phyloP scores from a whole-genome alignment of 768 basidiomycete species.

The Rhizopogon vesiculosus region DNA sequence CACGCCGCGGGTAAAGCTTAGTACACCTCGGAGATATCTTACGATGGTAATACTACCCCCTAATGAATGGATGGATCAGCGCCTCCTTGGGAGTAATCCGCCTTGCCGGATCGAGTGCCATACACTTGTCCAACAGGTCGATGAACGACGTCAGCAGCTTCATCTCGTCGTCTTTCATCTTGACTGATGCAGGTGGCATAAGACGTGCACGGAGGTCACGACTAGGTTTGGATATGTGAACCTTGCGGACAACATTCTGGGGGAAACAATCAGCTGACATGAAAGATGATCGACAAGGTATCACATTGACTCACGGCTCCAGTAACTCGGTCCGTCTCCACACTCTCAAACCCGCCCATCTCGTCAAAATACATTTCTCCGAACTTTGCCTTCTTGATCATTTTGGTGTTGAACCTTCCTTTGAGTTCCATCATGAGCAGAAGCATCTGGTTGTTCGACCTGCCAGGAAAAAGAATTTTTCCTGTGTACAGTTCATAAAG shows the following conservation, averaged over 20 bases:
- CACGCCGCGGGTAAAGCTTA: slow-evolving; percentile 13
- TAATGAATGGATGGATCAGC: slow-evolving; percentile 80
- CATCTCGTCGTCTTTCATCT: slow-evolving; percentile 85
- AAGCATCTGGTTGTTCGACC: slow-evolving; percentile 97
- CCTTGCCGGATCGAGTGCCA: slow-evolving; percentile 80
- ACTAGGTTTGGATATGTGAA: slow-evolving; percentile 78
- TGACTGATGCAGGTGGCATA: slow-evolving; percentile 72
- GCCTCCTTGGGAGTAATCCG: slow-evolving; percentile 90
- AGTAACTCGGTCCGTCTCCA: slow-evolving; percentile 81
- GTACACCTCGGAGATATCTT: neutral
- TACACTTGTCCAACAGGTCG: slow-evolving; percentile 88
- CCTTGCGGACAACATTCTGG: slow-evolving; percentile 79
- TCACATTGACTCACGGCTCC: slow-evolving; percentile 59
- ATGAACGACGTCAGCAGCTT: slow-evolving; percentile 77
- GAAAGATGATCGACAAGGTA: slow-evolving; percentile 1
- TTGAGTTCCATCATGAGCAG: slow-evolving; percentile 97
- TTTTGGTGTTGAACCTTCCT: slow-evolving; percentile 87
- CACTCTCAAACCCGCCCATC: slow-evolving; percentile 77
- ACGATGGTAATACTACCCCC: slow-evolving; percentile 35
- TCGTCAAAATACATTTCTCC: slow-evolving; percentile 93
- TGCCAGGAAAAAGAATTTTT: slow-evolving; percentile 95
- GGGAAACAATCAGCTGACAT: slow-evolving; percentile 14
- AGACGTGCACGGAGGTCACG: slow-evolving; percentile 79
- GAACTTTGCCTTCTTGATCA: slow-evolving; percentile 94
- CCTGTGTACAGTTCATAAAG: slow-evolving; percentile 94